Conservation (phyloP, 176 grass and related monocot species). For the Oryza meyeriana region DNA sequence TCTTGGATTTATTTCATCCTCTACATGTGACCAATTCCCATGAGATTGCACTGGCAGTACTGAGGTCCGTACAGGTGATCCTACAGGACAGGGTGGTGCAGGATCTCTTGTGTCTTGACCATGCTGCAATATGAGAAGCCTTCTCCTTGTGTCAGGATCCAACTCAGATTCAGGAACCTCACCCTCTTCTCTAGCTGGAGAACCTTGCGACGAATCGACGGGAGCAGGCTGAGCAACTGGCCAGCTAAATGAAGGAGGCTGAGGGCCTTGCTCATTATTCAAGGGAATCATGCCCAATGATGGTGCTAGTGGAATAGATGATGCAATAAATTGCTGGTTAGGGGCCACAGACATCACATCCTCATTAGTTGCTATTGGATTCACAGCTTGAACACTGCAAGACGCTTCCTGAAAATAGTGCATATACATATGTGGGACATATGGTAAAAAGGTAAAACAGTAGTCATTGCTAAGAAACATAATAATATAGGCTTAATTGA, state of each 20-base stretch:
- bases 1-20: constrained; percentile 50
- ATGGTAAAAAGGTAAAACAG: constrained; percentile 21
- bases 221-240: constrained; percentile 45
- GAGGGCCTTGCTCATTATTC: constrained; percentile 40
- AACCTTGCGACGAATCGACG: constrained; percentile 55
- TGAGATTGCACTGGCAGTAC: constrained; percentile 54
- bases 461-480: constrained; percentile 15
- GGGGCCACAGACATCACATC: constrained; percentile 34
- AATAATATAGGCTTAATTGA: not conserved
- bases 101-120: constrained; percentile 82
- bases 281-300: constrained; percentile 37
- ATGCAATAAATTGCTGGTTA: constrained; percentile 42
- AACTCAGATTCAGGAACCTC: constrained; percentile 89
- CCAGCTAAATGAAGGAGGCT: constrained; percentile 45
- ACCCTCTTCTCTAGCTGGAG: constrained; percentile 86
- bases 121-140: constrained; percentile 92
- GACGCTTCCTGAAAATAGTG: constrained; percentile 62
- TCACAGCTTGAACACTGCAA: constrained; percentile 42
- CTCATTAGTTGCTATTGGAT: constrained; percentile 50
- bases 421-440: constrained; percentile 13
- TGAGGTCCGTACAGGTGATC: constrained; percentile 41
- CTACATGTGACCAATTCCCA: constrained; percentile 47
- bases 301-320: constrained; percentile 33
- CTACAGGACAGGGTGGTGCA: constrained; percentile 36
- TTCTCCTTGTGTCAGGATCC: constrained; percentile 87